These are phyloP conservation scores for Paraphaeosphaeria minitans DNA, from an alignment of 2,329 filamentous ascomycete species.

Conservation along the genomic window DNA sequence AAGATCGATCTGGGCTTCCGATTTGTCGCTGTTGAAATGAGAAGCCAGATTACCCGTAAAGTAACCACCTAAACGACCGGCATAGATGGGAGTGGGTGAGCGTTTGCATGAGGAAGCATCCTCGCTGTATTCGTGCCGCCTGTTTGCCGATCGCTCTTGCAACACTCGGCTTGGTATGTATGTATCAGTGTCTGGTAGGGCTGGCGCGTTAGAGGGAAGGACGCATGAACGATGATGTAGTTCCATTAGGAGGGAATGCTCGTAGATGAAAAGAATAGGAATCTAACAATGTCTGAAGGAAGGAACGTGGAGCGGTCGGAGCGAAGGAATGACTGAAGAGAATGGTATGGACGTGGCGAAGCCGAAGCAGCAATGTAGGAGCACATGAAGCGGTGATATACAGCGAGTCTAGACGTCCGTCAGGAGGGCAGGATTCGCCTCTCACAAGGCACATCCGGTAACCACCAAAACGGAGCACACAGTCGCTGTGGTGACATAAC, in stretches of 20 bases:
- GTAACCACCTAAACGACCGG: conserved; percentile 30
- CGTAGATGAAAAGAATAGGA: conserved; percentile 34
- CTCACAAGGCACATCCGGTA: conserved; percentile 33
- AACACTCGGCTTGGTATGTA: conserved; percentile 41
- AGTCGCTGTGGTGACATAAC: conserved; percentile 39
- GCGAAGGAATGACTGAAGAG: conserved; percentile 51
- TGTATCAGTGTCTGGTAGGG: conserved; percentile 36
- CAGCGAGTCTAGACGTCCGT: conserved; percentile 21
- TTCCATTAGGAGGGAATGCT: conserved; percentile 41
- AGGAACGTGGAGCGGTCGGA: conserved; percentile 51
- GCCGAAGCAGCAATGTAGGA: conserved; percentile 40
- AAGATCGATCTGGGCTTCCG: conserved; percentile 35
- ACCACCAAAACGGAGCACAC: conserved; percentile 35
- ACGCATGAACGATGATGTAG: conserved; percentile 45
- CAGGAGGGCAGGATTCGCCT: conserved; percentile 26
- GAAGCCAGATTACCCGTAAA: conserved; percentile 31
- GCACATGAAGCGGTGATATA: conserved; percentile 41
- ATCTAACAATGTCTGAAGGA: conserved; percentile 51
- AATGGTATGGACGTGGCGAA: conserved; percentile 38
- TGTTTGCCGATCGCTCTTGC: conserved; percentile 51
- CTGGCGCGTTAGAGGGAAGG: conserved; percentile 51
- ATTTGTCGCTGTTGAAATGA: conserved; percentile 32
- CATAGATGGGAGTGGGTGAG: conserved; percentile 33
- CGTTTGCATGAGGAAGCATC: conserved; percentile 35
- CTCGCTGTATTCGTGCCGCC: conserved; percentile 39